phyloP scores from a whole-genome alignment of 495 filamentous ascomycete genomes.

The Hypoxylon rickii region DNA sequence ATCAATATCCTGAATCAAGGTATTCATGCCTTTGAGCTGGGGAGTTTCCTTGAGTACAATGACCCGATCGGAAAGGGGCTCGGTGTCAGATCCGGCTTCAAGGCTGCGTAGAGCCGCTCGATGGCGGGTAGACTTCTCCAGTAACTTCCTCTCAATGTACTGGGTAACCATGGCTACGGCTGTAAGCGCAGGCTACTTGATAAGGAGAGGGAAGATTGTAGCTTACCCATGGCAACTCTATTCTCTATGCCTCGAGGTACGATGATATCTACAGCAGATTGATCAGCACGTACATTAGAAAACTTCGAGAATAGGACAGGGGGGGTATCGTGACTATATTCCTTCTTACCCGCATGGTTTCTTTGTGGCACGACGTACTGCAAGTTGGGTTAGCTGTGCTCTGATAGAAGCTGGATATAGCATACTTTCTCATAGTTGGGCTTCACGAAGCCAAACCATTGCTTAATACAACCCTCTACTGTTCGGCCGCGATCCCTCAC shows the following conservation, averaged over 20 bases:
- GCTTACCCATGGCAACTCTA: constrained; percentile 81
- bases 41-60: constrained; percentile 70
- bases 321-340: constrained; percentile 23
- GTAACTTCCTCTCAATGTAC: constrained; percentile 80
- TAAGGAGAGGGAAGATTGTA: too few species aligned
- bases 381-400: constrained; percentile 4
- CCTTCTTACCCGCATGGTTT: constrained; percentile 66
- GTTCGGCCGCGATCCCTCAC: constrained; percentile 82
- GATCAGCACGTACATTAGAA: constrained; percentile 1
- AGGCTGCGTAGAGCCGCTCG: constrained; percentile 74
- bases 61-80: constrained; percentile 74
- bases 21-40: constrained; percentile 86
- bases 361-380: constrained; percentile 88
- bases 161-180: constrained; percentile 82
- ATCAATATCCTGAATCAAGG: constrained; percentile 80
- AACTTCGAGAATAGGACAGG: background rate
- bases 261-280: constrained; percentile 72
- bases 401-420: background rate
- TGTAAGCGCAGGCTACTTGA: constrained; percentile 23
- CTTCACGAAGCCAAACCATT: constrained; percentile 96
- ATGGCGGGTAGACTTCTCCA: constrained; percentile 84
- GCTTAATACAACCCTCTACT: constrained; percentile 93
- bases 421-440: constrained; percentile 79
- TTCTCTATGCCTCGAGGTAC: constrained; percentile 95
- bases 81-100: constrained; percentile 66